Percentiles rank a stretch among this genome's conserved stretches.
These are phyloP conservation scores for Chlorella sp. DNA, from an alignment of 139 green algal genomes.

Conservation along the genomic window DNA sequence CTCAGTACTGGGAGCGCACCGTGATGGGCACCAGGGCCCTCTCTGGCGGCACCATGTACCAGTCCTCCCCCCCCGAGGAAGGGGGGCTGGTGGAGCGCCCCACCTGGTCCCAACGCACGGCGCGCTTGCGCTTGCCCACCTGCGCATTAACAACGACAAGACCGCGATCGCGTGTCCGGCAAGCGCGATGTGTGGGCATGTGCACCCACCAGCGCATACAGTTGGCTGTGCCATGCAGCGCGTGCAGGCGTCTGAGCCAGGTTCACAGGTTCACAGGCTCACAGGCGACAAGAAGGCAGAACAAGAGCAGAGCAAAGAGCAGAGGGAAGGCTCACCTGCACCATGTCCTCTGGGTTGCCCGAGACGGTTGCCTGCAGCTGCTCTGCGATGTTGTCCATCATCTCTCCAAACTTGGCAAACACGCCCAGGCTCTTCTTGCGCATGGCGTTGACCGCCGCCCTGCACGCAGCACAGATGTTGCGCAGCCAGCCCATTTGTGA, in stretches of 20 bases:
- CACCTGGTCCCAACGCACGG: constrained; percentile 16
- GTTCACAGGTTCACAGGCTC: neutral
- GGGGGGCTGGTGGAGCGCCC: constrained; percentile 6
- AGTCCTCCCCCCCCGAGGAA: constrained; percentile 19
- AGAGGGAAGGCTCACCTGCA: neutral
- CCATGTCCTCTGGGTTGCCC: neutral
- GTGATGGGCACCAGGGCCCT: constrained; percentile 36
- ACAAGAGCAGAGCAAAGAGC: neutral
- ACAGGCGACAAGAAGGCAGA: neutral
- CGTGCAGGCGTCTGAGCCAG: neutral
- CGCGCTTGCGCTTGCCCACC: constrained; percentile 24
- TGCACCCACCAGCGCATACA: neutral
- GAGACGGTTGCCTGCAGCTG: constrained; percentile 5
- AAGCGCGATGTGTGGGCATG: neutral
- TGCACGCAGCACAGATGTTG: neutral
- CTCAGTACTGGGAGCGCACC: no score
- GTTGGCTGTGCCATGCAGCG: neutral
- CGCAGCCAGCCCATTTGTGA: neutral
- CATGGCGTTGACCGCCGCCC: constrained; percentile 2
- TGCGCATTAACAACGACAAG: constrained; percentile 2
- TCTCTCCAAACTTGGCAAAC: neutral
- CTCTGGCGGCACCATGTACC: constrained; percentile 39
- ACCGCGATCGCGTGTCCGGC: neutral
- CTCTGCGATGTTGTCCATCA: neutral
- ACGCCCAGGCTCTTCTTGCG: constrained; percentile 10